Evolutionary conservation across 1,284 basidiomycete genomes (phyloP).

Genomic region (Vanrija sp.): DNA sequence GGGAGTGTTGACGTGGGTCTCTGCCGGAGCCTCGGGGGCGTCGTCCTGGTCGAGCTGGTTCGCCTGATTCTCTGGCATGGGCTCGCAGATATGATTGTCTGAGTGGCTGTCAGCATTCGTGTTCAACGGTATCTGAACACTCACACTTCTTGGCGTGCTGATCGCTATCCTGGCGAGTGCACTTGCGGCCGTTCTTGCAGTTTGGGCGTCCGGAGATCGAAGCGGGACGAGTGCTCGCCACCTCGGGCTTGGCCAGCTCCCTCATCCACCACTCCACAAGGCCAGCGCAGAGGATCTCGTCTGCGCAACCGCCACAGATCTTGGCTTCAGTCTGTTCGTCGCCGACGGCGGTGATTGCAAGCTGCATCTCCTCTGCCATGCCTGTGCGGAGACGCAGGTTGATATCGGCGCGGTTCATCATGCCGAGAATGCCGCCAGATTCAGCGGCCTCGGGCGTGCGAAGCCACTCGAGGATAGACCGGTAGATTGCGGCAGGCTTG

Average conservation of each 20-base stretch:
- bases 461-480: slow-evolving; percentile 17
- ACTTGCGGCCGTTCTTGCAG: slow-evolving; percentile 24
- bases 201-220: slow-evolving; percentile 11
- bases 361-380: slow-evolving; percentile 22
- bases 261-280: slow-evolving; percentile 27
- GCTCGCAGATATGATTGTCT: slow-evolving; percentile 26
- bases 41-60: slow-evolving; percentile 19
- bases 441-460: slow-evolving; percentile 13
- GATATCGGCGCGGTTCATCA: slow-evolving; percentile 23
- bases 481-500: slow-evolving; percentile 6
- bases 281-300: slow-evolving; percentile 23
- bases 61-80: slow-evolving; percentile 14
- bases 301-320: slow-evolving; percentile 20
- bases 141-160: slow-evolving; percentile 21
- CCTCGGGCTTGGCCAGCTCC: slow-evolving; percentile 21
- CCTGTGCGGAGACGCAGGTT: slow-evolving; percentile 17
- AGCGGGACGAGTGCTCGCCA: slow-evolving; percentile 4
- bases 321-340: slow-evolving; percentile 3
- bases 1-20: too few species aligned
- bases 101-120: not conserved
- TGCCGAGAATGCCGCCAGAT: slow-evolving; percentile 18
- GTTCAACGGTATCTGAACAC: not conserved
- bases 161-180: slow-evolving; percentile 15
- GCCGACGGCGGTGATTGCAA: slow-evolving; percentile 11
- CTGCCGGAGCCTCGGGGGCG: not conserved